Percentiles rank a stretch among this genome's conserved stretches.
Conservation (phyloP, 2,329 filamentous ascomycete species). For the Penicillium sp. region DNA sequence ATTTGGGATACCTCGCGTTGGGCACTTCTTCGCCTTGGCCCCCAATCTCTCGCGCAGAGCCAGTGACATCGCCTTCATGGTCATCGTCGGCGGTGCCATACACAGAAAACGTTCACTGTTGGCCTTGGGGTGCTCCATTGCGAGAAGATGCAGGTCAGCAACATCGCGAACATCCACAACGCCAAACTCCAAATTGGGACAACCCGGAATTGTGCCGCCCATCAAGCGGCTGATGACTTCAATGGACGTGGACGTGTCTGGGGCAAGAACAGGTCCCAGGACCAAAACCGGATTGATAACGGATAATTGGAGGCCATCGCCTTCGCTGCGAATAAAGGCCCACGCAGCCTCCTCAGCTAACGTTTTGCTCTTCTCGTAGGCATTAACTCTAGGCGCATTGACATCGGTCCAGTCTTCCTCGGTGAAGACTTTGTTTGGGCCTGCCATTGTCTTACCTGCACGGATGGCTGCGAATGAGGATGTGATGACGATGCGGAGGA, state of each 20-base stretch:
- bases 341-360: conserved; percentile 7
- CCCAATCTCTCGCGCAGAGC: conserved; percentile 3
- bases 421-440: background rate
- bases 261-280: conserved; percentile 3
- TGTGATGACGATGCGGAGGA: conserved; percentile 9
- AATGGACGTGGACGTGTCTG: conserved; percentile 5
- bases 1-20: conserved; percentile 5
- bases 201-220: conserved; percentile 4
- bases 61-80: conserved; percentile 4
- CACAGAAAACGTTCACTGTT: conserved; percentile 7
- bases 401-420: conserved; percentile 6
- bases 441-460: background rate
- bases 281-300: conserved; percentile 5
- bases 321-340: conserved; percentile 1
- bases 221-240: conserved; percentile 4
- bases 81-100: conserved; percentile 2
- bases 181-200: conserved; percentile 3
- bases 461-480: conserved; percentile 7
- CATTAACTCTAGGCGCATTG: background rate
- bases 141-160: conserved; percentile 7
- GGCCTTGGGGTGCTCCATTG: conserved; percentile 9
- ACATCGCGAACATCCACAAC: conserved; percentile 13
- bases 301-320: conserved; percentile 1
- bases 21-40: conserved; percentile 1
- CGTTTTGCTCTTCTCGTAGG: conserved; percentile 11